Percentiles rank a stretch among this genome's conserved stretches.
Evolutionary conservation across 2,329 filamentous ascomycete genomes (phyloP).

Genomic region (Colletotrichum cordylinicola): DNA sequence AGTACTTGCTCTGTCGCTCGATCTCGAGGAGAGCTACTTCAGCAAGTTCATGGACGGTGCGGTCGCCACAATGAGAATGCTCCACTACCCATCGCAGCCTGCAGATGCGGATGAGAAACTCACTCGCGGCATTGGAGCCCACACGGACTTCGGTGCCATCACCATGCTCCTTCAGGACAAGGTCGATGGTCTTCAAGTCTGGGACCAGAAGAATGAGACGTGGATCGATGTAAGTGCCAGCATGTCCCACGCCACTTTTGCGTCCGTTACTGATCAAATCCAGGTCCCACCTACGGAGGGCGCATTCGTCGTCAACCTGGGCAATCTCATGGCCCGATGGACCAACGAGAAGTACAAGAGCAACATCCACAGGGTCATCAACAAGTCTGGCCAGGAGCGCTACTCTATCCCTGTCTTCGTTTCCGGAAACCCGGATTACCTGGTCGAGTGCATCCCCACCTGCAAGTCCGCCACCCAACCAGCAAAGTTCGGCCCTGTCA

Average conservation of each 20-base stretch:
- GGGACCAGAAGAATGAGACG: conserved; percentile 44
- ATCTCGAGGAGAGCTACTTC: conserved; percentile 46
- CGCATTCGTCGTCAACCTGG: conserved; percentile 58
- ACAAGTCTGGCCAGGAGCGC: conserved; percentile 52
- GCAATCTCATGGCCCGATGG: conserved; percentile 55
- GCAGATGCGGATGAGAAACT: conserved; percentile 35
- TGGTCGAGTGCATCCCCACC: conserved; percentile 37
- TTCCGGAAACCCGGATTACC: conserved; percentile 55
- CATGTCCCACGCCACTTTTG: background rate
- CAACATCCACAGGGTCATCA: conserved; percentile 61
- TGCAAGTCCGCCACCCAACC: conserved; percentile 28
- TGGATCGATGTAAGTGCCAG: conserved; percentile 44
- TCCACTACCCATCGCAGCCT: conserved; percentile 54
- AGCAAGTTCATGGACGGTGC: conserved; percentile 48
- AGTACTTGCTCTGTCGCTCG: conserved; percentile 46
- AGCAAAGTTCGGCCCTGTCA: conserved; percentile 36
- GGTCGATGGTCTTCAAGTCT: conserved; percentile 56
- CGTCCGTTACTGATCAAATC: background rate
- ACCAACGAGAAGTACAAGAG: conserved; percentile 59
- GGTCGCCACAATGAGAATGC: conserved; percentile 48
- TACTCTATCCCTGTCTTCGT: conserved; percentile 65
- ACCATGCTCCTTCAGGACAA: conserved; percentile 60
- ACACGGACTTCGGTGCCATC: conserved; percentile 62
- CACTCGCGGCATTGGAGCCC: conserved; percentile 49
- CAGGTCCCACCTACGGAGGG: conserved; percentile 47